Percentiles rank a stretch among this genome's conserved stretches.
These are phyloP conservation scores for Teunomyces pallodes DNA, from an alignment of 805 yeast genomes.

Conservation along the genomic window DNA sequence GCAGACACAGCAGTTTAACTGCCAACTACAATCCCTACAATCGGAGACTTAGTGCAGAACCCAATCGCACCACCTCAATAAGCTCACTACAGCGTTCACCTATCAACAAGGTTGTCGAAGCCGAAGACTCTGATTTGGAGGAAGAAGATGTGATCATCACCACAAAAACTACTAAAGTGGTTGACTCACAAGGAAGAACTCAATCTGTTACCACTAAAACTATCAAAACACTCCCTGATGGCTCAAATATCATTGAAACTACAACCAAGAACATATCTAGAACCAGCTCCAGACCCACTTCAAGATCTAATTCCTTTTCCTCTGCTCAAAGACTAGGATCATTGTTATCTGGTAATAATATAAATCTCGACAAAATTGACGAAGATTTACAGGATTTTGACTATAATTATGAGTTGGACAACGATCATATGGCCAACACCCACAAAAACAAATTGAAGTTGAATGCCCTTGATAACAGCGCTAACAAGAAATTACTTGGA, in stretches of 20 bases:
- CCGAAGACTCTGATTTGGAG: constrained; percentile 14
- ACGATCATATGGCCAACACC: constrained; percentile 6
- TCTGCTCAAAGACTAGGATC: constrained; percentile 19
- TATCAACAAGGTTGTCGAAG: constrained; percentile 6
- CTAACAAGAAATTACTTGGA: background rate
- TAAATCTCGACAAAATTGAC: constrained; percentile 37
- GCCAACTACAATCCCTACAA: background rate
- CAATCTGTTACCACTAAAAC: constrained; percentile 40
- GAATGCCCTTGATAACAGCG: background rate
- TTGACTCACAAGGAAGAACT: constrained; percentile 40
- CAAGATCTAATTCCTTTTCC: constrained; percentile 14
- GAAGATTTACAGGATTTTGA: constrained; percentile 44
- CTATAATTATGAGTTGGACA: constrained; percentile 38
- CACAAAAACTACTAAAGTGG: constrained; percentile 42
- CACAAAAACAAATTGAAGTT: background rate
- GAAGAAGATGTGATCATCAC: constrained; percentile 28
- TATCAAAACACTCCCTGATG: constrained; percentile 37
- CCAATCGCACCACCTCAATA: constrained; percentile 3
- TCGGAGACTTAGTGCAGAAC: background rate
- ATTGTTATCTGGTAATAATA: constrained; percentile 15
- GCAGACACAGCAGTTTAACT: constrained; percentile 4
- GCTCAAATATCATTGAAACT: constrained; percentile 42
- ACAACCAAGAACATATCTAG: constrained; percentile 41
- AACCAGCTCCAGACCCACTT: constrained; percentile 30
- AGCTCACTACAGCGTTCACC: constrained; percentile 4